A percentile compares a stretch with the other conserved stretches of the same genome.
These are phyloP conservation scores for Arabidopsis thaliana DNA, from an alignment of 345 rosid species.

Conservation along the genomic window DNA sequence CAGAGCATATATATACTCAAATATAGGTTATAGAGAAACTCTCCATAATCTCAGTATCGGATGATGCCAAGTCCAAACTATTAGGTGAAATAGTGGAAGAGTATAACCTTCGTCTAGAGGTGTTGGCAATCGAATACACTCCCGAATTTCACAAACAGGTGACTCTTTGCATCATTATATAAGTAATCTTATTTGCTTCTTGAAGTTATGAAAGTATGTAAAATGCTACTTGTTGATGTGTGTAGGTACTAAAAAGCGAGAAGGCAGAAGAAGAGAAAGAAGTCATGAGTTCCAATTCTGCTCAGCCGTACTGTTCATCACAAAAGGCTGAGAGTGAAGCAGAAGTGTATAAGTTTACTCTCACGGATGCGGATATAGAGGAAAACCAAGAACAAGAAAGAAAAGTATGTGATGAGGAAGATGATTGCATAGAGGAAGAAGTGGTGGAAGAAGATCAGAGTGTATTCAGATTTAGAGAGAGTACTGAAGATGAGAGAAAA, in stretches of 20 bases:
- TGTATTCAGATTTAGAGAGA: slow-evolving; percentile 29
- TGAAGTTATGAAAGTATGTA: background rate
- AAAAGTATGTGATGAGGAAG: slow-evolving; percentile 16
- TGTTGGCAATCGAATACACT: slow-evolving; percentile 63
- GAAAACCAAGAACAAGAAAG: slow-evolving; percentile 14
- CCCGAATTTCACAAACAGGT: slow-evolving; percentile 42
- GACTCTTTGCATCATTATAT: background rate
- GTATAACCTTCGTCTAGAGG: slow-evolving; percentile 38
- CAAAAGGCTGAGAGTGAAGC: background rate
- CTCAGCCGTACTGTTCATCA: background rate
- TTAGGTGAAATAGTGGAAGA: slow-evolving; percentile 61
- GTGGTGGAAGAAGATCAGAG: slow-evolving; percentile 18
- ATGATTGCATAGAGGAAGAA: slow-evolving; percentile 24
- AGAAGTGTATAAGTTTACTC: slow-evolving; percentile 37
- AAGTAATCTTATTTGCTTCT: background rate
- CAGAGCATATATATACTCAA: background rate
- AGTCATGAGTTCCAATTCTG: background rate
- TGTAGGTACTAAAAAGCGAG: slow-evolving; percentile 5
- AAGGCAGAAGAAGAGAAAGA: slow-evolving; percentile 10
- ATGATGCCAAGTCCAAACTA: slow-evolving; percentile 55
- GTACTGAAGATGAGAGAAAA: slow-evolving; percentile 12
- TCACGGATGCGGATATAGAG: background rate
- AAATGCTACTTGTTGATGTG: background rate
- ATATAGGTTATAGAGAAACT: slow-evolving; percentile 63
- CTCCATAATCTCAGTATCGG: slow-evolving; percentile 54